Evolutionary conservation across 2,329 filamentous ascomycete species (phyloP), one percentile per base, ranked within the genome.

Genomic region (Endothia cerciana): DNA sequence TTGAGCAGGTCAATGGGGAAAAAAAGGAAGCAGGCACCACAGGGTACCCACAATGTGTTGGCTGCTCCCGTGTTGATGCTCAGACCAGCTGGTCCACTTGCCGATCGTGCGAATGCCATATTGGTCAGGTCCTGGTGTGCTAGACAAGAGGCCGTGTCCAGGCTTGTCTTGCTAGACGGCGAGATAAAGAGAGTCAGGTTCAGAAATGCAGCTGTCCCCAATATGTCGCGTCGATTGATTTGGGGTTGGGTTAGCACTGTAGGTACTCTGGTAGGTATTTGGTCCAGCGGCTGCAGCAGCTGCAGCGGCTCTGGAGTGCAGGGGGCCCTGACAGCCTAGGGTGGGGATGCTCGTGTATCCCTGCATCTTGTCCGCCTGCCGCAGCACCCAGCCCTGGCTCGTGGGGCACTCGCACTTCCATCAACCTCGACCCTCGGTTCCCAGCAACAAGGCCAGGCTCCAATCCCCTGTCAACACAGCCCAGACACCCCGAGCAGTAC

Each of bases 41-140:
- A 57, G 33, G 51, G 19, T 55, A 79, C 82, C 75, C 72, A 85
- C 83, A 84, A 83, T 68, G 82, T 76, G 75, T 88, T 89, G 69
- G 87, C 87, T 65, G 84, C 80, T 69, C 82, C 83, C 22, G 86
- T 88, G 77, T 89, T 89, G 77, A 89, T 89, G 73, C 83, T 87
- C 70, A 89, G 81, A 73, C 84, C 85, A 69, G 81, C 84, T 68
- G 85, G 85, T 72, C 84, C 85, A 75, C 85, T 87, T 66, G 83
- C 83, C 71, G 86, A 88, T 75, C 85, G 82, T 66, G 80, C 81
- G 73, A 85, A 76, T 74, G 82, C 81, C 82, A 84, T 84, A 69
- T 25, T 59, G 45, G 36, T 22, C 17, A 43, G 10, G 38, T 15
- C 1, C 19, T 33, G n/a, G 19, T 45, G 25, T 61, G 30, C 61